Evolutionary conservation across 2,329 filamentous ascomycete species (phyloP), one percentile per base, ranked within the genome.

Genomic region (Sarocladiaceae sp.): DNA sequence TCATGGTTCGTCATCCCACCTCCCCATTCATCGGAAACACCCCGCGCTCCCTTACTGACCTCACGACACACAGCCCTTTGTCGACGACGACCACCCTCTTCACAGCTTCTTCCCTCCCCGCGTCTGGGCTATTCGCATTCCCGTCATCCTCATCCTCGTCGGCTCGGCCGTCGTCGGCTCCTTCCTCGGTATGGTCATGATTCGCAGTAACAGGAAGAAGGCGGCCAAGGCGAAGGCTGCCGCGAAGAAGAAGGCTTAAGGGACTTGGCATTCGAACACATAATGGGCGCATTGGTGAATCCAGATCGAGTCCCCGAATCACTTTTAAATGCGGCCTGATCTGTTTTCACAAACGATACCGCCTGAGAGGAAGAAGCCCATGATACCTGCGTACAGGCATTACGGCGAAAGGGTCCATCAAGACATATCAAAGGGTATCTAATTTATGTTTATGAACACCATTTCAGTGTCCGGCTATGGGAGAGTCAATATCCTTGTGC

Each of bases 81-180:
- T 98, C 67, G 93, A 98, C 67, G 80, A 85, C 47, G 88, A 88
- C 63, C 93, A 98, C 67, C 83, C 88, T 46, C 83, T 97, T 47
- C 93, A 98, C 64, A 85, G 85, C 64, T 77, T 97, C 72, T 98
- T 98, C 73, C 93, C 88, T 50, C 91, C 91, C 37, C 90, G 93
- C 64, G 90, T 95, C 63, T 98, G 93, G 93, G 93, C 93, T 49
- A 95, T 98, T 63, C 90, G 93, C 65, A 93, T 98, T 60, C 93
- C 93, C 55, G 91, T 98, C 57, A 95, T 98, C 63, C 82, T 98
- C 55, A 84, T 96, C 51, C 82, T 98, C 37, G 76, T 98, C 53
- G 90, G 85, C 52, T 90, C 84, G 48, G 89, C 93, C 48, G 89
- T 98, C 48, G 91, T 98, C 49, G 93, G 93, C 51, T 94, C 88